These are phyloP conservation scores for Euphorbia schlechtendalii DNA, from an alignment of 441 rosid species.

Conservation along the genomic window DNA sequence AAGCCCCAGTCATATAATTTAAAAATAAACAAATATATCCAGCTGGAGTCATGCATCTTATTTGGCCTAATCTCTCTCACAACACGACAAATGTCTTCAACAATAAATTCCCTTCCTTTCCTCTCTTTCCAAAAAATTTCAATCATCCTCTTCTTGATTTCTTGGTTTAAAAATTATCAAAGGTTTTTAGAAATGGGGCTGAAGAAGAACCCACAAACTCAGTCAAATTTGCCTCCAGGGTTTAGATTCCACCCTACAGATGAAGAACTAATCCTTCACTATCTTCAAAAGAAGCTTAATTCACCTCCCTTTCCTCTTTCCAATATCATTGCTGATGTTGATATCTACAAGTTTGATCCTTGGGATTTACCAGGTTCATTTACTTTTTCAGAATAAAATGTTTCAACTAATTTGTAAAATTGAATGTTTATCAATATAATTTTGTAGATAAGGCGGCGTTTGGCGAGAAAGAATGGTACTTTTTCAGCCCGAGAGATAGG, in stretches of 20 bases:
- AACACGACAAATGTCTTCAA: conserved; percentile 49
- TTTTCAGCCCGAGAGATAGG: conserved; percentile 91
- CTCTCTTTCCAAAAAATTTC: conserved; percentile 64
- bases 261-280: conserved; percentile 80
- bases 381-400: no score
- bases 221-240: conserved; percentile 80
- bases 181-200: not conserved
- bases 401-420: no score
- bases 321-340: conserved; percentile 79
- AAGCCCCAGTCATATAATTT: conserved; percentile 13
- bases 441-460: conserved; percentile 64
- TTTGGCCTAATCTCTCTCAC: conserved; percentile 26
- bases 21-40: not conserved
- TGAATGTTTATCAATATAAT: no score
- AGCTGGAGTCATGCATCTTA: conserved; percentile 6
- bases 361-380: conserved; percentile 99
- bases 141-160: conserved; percentile 33
- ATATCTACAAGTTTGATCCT: conserved; percentile 89
- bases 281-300: conserved; percentile 61
- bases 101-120: conserved; percentile 55
- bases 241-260: conserved; percentile 96
- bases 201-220: conserved; percentile 56
- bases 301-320: conserved; percentile 45
- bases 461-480: conserved; percentile 98
- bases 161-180: no score